Evolutionary conservation across 139 green algal genomes (phyloP).

Genomic region (Micromonas pusilla): DNA sequence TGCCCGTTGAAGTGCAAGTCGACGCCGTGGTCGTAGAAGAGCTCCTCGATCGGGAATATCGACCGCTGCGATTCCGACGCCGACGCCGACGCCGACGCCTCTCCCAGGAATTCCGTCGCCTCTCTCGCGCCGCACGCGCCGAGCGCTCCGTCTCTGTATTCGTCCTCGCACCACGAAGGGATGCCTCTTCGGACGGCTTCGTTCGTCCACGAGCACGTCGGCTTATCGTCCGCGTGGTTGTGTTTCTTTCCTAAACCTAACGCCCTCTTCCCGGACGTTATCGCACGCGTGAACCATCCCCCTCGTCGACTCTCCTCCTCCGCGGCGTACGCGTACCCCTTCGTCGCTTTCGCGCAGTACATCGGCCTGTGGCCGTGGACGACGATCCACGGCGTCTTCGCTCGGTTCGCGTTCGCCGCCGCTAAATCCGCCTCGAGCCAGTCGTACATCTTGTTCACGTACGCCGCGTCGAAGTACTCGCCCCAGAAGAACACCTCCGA

Average conservation of each 20-base stretch:
- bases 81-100: too few species aligned
- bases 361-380: slow-evolving; percentile 15
- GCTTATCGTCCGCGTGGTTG: too few species aligned
- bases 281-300: too few species aligned
- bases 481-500: slow-evolving; percentile 19
- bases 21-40: slow-evolving; percentile 13
- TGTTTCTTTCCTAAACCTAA: too few species aligned
- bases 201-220: neutral
- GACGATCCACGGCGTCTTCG: slow-evolving; percentile 18
- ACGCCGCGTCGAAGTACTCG: slow-evolving; percentile 7
- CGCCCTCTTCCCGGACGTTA: too few species aligned
- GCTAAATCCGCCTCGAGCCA: slow-evolving; percentile 18
- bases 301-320: too few species aligned
- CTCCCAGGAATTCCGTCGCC: neutral
- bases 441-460: neutral
- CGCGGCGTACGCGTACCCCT: neutral
- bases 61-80: too few species aligned
- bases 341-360: slow-evolving; percentile 10
- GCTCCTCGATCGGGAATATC: slow-evolving; percentile 12
- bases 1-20: slow-evolving; percentile 8
- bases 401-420: slow-evolving; percentile 17
- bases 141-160: neutral
- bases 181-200: neutral
- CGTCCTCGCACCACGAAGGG: neutral
- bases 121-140: neutral